Evolutionary conservation across 176 grass and related monocot species (phyloP), one percentile per base, ranked within the genome.

Genomic region (Tillandsia fasciculata): DNA sequence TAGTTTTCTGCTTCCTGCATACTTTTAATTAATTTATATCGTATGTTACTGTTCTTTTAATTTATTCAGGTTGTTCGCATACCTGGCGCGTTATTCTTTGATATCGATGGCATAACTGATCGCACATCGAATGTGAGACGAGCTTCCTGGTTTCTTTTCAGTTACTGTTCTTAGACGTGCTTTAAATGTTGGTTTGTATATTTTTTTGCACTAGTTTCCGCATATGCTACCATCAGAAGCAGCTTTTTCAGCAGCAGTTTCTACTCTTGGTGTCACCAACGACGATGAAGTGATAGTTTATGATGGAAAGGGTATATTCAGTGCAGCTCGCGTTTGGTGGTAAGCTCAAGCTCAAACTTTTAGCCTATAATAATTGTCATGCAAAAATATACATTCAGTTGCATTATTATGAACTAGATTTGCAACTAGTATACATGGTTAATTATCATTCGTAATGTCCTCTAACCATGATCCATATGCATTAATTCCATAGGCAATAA

Each of bases 321-420:
- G 87, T 77, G 89, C 89, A 8, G 78, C 94, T 67, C 81, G 87
- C 66, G 87, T 99, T 79, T 99, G 94, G 94, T 99, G 94, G 94
- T 93, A 93, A 72, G 86, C 15, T 67, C 0, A 8, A 48, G 12
- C 69, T 11, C 4, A 9, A 52, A 51, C 13, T 49, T 50, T 27
- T 48, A 24, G 4, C 11, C 22, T 26, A 9, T 68, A 17, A 74
- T 48, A 57, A 15, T 76, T 76, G 20, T 2, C 51, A 74, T 28
- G 65, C 7, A 10, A 53, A 8, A 15, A 23, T 61, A 22, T 14
- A 23, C 22, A 23, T 61, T 2, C 56, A 7, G 22, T 61, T 61
- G 2, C 56, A 23, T 61, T 20, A 9, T 9, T 61, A 61, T 61
- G 56, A 9, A 61, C 13, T 61, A 20, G 15, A 18, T 61, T 18